Percentiles rank a stretch among this genome's conserved stretches.
phyloP scores from a whole-genome alignment of 1,284 basidiomycete species.

The Dichomitus squalens region DNA sequence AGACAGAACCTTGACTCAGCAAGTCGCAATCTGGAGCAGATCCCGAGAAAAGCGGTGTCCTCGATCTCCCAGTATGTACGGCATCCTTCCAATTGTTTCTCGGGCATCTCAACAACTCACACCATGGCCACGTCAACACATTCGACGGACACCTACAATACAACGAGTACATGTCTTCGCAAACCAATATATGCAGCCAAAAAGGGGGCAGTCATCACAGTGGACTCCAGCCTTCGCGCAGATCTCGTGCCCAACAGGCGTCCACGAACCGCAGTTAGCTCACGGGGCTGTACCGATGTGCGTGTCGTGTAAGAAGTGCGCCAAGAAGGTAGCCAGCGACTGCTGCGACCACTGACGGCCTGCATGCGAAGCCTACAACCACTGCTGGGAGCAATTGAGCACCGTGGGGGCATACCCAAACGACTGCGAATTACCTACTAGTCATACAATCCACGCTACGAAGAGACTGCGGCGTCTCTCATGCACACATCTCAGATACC shows the following conservation, averaged over 20 bases:
- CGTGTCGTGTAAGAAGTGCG: not conserved
- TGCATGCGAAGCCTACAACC: not conserved
- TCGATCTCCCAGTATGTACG: not conserved
- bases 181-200: not conserved
- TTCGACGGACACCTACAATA: not conserved
- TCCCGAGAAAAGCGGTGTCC: not conserved
- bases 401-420: not conserved
- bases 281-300: no score
- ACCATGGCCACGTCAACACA: no score
- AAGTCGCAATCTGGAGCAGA: not conserved
- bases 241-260: not conserved
- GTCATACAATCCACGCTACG: not conserved
- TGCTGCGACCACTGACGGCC: not conserved
- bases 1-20: not conserved
- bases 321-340: not conserved
- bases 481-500: slow-evolving; percentile 34
- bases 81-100: not conserved
- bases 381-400: not conserved
- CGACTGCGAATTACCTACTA: not conserved
- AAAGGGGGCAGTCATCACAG: not conserved
- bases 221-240: not conserved
- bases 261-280: not conserved
- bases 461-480: not conserved
- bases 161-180: not conserved
- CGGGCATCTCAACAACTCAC: not conserved